phyloP scores from a whole-genome alignment of 768 basidiomycete genomes.

The Peribolospora baueri region DNA sequence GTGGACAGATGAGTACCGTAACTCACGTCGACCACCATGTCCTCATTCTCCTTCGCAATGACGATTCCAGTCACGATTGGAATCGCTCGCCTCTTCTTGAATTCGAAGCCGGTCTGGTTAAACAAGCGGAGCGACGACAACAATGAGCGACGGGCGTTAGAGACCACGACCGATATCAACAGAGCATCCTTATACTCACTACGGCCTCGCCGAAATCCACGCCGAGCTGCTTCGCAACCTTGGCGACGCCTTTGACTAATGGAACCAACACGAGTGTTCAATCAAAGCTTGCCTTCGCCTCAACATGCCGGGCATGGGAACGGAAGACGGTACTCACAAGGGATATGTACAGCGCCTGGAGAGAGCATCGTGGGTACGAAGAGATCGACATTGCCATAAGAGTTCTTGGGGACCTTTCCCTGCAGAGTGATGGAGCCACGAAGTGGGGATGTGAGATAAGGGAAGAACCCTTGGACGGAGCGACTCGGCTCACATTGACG shows the following conservation, averaged over 20 bases:
- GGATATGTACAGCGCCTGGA: conserved; percentile 56
- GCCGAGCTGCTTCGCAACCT: conserved; percentile 62
- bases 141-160: conserved; percentile 4
- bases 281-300: not conserved
- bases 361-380: conserved; percentile 92
- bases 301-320: not conserved
- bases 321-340: conserved; percentile 36
- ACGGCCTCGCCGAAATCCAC: conserved; percentile 89
- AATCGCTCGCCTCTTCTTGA: conserved; percentile 68
- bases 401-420: conserved; percentile 84
- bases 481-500: conserved; percentile 38
- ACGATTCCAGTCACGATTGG: conserved; percentile 72
- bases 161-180: not conserved
- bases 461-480: not conserved
- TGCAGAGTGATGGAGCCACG: conserved; percentile 17
- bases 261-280: not conserved
- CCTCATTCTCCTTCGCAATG: conserved; percentile 55
- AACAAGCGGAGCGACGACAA: not conserved
- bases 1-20: not conserved
- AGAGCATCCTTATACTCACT: conserved; percentile 29
- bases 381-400: conserved; percentile 88
- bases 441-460: not conserved
- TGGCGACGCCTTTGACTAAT: conserved; percentile 60
- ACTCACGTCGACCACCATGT: conserved; percentile 45
- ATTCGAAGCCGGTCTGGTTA: conserved; percentile 74